Base-by-base conservation (phyloP, 768 basidiomycete genomes). In the Boletus pseudo-olivaceus region DNA sequence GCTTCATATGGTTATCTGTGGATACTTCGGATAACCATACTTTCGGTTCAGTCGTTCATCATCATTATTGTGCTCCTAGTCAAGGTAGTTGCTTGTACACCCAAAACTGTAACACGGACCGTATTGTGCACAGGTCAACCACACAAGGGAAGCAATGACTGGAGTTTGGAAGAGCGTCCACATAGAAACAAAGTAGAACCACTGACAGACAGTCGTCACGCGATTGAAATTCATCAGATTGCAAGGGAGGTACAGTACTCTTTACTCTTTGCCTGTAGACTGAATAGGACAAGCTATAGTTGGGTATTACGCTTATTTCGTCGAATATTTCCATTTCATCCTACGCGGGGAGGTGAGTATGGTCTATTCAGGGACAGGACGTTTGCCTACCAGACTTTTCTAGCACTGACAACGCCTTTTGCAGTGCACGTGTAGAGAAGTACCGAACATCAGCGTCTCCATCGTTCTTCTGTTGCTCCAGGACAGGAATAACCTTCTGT, bases 401-500 rank as follows among this genome's bases (percentile, higher is more conserved):
- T 57, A 74, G 57, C 47, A 67, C 70, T 46, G 62, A 62, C 47
- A 72, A 63, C 30, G 76, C 76, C 61, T 78, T 79, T 67, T 90
- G 88, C 50, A 90, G 74, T 43, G 92, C 94, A 55, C 88, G 86
- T 43, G 81, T 76, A 14, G 94, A 90, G 72, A 95, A 97, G 76
- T 90, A 98, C 66, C 94, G 85, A 47, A 99, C 97, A 76, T 99
- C 97, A 20, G 96, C 93, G 73, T 99, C 97, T 44, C 77, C 72
- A 68, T 99, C 97, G 57, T 82, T 83, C 74, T 90, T 87, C 72
- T 93, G 83, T 62, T 87, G 87, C 63, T 96, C 89, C 61, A 98
- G 70, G 19, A 83, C 82, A n/a, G 95, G 92, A 15, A 88, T 70
- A 54, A 98, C 80, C 69, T 82, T 85, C 58, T 85, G 78, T 59